Evolutionary conservation across 2,329 filamentous ascomycete genomes (phyloP), one percentile per base, ranked within the genome.

Genomic region (Sphaerulina populicola): DNA sequence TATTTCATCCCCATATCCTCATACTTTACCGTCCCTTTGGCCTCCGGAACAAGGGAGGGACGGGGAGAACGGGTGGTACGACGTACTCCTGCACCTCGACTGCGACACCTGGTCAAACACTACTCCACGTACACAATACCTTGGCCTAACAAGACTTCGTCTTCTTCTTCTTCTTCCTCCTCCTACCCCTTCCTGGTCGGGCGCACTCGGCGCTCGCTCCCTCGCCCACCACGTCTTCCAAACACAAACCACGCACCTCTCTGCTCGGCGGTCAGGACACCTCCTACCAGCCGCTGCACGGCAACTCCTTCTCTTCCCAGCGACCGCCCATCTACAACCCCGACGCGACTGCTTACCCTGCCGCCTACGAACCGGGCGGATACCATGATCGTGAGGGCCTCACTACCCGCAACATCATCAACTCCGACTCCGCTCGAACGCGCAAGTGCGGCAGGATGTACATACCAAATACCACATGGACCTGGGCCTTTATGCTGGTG

Each of bases 401-500:
- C 69, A 57, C 71, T 66, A 36, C 68, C 62, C 38, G 62, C 57
- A 58, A 65, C 68, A 18, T 44, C 62, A 39, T 55, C 45, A 47
- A 45, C 42, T 41, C 49, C 23, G 40, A 36, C 12, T 46, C 60
- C 58, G 61, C 59, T 64, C 69, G 65, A 57, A 56, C 56, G 65
- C 65, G 62, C 53, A 57, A 63, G 41, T 47, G 44, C 33, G 38
- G 65, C 60, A 80, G 71, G 61, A 81, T 90, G 74, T 91, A 89
- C 66, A 81, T 86, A 61, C 84, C 94, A 62, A 86, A 82, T 66
- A 86, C 86, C 51, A 80, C 78, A 64, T 98, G 93, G 91, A 89
- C 90, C 12, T 91, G 88, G 76, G 75, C 81, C 55, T 97, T 97
- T 67, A 81, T 94, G 71, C 68, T 81, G 57, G 77, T 86, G 33